A percentile compares a stretch with the other conserved stretches of the same genome.
phyloP scores from a whole-genome alignment of 176 grass and related monocot genomes.

The Raddia distichophylla region DNA sequence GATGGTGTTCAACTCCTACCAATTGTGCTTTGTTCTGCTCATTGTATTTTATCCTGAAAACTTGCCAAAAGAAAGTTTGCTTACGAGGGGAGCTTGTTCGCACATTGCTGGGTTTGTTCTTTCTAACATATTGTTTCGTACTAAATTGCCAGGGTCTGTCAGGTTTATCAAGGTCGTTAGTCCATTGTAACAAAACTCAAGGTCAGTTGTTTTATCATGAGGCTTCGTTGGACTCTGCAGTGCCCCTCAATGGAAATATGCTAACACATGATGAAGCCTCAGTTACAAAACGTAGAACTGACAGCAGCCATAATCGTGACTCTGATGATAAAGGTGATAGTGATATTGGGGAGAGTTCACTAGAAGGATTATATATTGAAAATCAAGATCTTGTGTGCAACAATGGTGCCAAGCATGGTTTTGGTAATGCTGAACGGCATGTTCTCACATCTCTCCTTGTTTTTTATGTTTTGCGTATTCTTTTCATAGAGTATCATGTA shows the following conservation, averaged over 20 bases:
- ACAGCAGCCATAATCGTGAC: neutral
- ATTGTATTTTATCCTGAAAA: neutral
- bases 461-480: constrained; percentile 4
- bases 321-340: constrained; percentile 32
- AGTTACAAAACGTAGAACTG: constrained; percentile 27
- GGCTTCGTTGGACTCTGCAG: constrained; percentile 27
- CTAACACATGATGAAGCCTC: constrained; percentile 27
- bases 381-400: constrained; percentile 33
- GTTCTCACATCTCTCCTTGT: constrained; percentile 47
- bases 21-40: neutral
- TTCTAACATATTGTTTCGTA: constrained; percentile 28
- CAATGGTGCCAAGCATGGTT: constrained; percentile 43
- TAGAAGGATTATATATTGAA: constrained; percentile 44
- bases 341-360: constrained; percentile 36
- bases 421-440: constrained; percentile 64
- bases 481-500: constrained; percentile 26
- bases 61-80: neutral
- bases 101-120: neutral
- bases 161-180: constrained; percentile 27
- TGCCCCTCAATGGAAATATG: constrained; percentile 26
- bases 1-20: neutral
- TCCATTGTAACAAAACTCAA: constrained; percentile 25
- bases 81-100: neutral
- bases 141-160: constrained; percentile 50
- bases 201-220: neutral